Percentiles rank a stretch among this genome's conserved stretches.
Evolutionary conservation across 768 basidiomycete species (phyloP).

Genomic region (Kondoa subrosea): DNA sequence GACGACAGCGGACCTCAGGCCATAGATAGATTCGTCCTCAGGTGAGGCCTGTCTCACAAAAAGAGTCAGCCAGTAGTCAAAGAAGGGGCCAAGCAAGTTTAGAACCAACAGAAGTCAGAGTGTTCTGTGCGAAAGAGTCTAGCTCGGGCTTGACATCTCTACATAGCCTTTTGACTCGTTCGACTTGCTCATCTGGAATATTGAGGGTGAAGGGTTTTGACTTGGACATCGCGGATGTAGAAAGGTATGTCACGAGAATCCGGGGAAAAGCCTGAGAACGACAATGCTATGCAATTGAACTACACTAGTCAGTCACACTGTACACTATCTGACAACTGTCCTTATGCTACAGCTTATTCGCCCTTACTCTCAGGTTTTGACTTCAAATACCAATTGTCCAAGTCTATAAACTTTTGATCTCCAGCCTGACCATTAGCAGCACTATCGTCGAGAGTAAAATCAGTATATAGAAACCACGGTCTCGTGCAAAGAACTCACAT

Average conservation of each 20-base stretch:
- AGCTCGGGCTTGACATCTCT: not conserved
- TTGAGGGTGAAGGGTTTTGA: not conserved
- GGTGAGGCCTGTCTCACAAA: not conserved
- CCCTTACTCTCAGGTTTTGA: no score
- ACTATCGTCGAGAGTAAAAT: no score
- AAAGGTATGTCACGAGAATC: not conserved
- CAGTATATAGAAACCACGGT: no score
- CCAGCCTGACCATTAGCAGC: no score
- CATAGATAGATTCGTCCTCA: not conserved
- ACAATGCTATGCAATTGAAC: no score
- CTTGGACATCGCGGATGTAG: not conserved
- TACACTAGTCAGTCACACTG: no score
- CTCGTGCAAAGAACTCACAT: no score
- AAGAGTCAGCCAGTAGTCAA: not conserved
- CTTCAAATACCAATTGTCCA: no score
- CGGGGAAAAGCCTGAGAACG: not conserved
- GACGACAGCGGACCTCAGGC: not conserved
- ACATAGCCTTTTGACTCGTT: not conserved
- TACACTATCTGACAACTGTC: no score
- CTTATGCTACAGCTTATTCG: no score
- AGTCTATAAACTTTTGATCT: no score
- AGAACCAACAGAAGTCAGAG: not conserved
- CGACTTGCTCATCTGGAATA: not conserved
- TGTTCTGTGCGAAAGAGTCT: not conserved
- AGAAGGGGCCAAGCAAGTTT: not conserved